Evolutionary conservation across 768 basidiomycete species (phyloP).

Genomic region (Calocybe cyanea): DNA sequence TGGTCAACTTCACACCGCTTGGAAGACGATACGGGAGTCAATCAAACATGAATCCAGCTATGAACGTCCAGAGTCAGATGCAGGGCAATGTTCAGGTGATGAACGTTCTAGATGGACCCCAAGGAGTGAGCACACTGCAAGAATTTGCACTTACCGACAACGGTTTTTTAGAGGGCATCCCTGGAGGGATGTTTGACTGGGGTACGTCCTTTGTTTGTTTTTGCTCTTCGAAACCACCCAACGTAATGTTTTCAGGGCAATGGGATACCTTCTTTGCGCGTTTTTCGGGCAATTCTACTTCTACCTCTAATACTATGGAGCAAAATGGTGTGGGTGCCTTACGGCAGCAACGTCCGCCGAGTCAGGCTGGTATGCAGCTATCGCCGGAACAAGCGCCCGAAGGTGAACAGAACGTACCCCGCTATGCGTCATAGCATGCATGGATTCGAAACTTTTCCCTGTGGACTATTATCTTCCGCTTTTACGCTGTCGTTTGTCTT

Average conservation of each 20-base stretch:
- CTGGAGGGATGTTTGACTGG: conserved; percentile 87
- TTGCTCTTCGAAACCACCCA: conserved; percentile 1
- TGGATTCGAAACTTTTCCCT: not conserved
- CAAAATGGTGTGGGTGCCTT: conserved; percentile 8
- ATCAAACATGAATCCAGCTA: conserved; percentile 71
- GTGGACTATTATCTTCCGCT: not conserved
- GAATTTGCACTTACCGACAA: conserved; percentile 65
- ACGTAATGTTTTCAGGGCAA: conserved; percentile 46
- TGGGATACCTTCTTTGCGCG: conserved; percentile 82
- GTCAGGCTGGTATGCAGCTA: conserved; percentile 2
- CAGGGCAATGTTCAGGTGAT: conserved; percentile 68
- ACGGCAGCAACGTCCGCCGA: conserved; percentile 16
- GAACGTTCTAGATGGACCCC: conserved; percentile 66
- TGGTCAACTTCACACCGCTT: conserved; percentile 58
- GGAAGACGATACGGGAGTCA: conserved; percentile 32
- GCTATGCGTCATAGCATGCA: conserved; percentile 10
- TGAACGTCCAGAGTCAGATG: conserved; percentile 47
- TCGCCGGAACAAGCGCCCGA: conserved; percentile 1
- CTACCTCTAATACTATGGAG: conserved; percentile 21
- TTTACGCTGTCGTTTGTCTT: conserved; percentile 7
- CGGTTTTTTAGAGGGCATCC: conserved; percentile 74
- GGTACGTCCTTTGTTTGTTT: conserved; percentile 37
- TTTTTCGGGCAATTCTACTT: conserved; percentile 28
- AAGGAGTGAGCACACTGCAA: conserved; percentile 50
- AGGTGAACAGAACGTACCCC: conserved; percentile 16